Evolutionary conservation across 257 asterid genomes (phyloP).

Genomic region (Nyctanthes arbortristis): DNA sequence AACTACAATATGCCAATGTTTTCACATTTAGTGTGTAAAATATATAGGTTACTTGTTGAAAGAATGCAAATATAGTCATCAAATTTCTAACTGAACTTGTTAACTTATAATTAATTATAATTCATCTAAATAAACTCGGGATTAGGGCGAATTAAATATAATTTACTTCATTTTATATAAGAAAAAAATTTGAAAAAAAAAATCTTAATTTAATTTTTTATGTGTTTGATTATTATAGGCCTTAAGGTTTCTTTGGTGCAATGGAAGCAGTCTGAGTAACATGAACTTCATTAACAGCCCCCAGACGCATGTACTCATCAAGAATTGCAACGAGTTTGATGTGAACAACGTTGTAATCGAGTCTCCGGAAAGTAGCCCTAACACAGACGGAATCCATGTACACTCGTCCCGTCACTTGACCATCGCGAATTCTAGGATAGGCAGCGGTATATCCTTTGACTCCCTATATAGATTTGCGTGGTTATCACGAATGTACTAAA

Average conservation of each 20-base stretch:
- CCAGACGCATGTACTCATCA: conserved; percentile 57
- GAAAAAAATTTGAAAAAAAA: not conserved
- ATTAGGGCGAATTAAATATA: not conserved
- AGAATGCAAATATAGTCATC: not conserved
- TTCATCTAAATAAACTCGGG: not conserved
- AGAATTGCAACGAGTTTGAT: conserved; percentile 36
- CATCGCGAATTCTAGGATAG: conserved; percentile 46
- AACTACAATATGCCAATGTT: not conserved
- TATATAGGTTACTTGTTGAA: not conserved
- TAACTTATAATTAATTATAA: not conserved
- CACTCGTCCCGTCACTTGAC: conserved; percentile 45
- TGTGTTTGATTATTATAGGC: conserved; percentile 37
- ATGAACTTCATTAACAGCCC: conserved; percentile 50
- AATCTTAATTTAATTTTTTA: not conserved
- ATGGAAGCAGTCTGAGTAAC: conserved; percentile 46
- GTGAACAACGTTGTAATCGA: conserved; percentile 42
- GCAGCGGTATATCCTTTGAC: conserved; percentile 38
- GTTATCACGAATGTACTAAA: not conserved
- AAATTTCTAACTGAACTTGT: not conserved
- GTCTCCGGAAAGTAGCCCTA: conserved; percentile 70
- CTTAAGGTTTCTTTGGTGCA: conserved; percentile 53
- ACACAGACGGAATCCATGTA: conserved; percentile 84
- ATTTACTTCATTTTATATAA: not conserved
- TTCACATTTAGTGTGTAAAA: not conserved
- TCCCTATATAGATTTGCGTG: too few relatives aligned